Evolutionary conservation across 345 rosid genomes (phyloP).

Genomic region (Chamaenerion angustifolium): DNA sequence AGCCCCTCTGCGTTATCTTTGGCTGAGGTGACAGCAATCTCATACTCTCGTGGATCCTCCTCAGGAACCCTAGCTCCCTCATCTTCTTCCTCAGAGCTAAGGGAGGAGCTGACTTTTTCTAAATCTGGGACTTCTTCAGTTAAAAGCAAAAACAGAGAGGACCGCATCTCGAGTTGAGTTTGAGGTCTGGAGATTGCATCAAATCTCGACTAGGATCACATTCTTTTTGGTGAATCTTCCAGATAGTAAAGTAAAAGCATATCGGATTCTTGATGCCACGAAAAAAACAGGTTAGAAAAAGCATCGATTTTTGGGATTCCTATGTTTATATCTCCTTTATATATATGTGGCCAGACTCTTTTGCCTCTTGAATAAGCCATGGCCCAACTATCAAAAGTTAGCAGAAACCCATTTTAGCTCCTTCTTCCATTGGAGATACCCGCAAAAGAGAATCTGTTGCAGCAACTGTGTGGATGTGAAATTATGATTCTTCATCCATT

Average conservation of each 20-base stretch:
- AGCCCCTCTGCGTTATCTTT: constrained; percentile 74
- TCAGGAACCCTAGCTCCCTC: constrained; percentile 53
- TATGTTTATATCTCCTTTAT: background rate
- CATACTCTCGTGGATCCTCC: constrained; percentile 63
- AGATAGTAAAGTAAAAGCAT: background rate
- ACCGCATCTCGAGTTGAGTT: background rate
- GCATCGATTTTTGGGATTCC: background rate
- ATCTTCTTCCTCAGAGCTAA: constrained; percentile 46
- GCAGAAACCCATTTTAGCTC: background rate
- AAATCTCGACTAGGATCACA: background rate
- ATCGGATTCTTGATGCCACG: no score
- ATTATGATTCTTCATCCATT: no score
- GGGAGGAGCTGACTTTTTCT: constrained; percentile 42
- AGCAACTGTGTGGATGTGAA: no score
- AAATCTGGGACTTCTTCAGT: constrained; percentile 4
- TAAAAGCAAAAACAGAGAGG: background rate
- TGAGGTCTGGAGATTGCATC: background rate
- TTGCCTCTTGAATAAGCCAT: constrained; percentile 5
- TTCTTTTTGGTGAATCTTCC: background rate
- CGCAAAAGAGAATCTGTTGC: no score
- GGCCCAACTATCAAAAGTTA: background rate
- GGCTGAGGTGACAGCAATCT: constrained; percentile 51
- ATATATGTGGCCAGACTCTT: background rate
- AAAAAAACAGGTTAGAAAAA: no score
- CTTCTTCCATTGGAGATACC: no score